Conservation (phyloP, 2,329 filamentous ascomycete genomes). For the Dactylonectria estremocensis region DNA sequence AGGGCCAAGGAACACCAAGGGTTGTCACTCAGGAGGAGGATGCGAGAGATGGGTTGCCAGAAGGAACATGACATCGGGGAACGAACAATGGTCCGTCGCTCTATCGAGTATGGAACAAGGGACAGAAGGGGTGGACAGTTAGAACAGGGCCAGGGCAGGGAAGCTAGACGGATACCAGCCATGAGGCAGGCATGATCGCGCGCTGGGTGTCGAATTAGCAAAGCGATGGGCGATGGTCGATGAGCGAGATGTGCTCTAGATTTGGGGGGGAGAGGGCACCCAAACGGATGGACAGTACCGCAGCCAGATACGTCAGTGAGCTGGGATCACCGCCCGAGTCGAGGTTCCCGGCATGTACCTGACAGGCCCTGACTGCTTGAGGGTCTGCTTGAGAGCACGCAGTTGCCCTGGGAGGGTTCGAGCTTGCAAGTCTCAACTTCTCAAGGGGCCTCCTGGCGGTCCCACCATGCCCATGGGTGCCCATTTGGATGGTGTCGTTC, state of each 20-base stretch:
- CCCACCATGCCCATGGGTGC: constrained; percentile 23
- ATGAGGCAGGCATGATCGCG: not conserved
- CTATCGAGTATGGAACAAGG: constrained; percentile 25
- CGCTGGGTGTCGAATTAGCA: constrained; percentile 7
- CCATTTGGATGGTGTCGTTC: constrained; percentile 19
- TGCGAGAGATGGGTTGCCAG: constrained; percentile 13
- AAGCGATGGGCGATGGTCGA: constrained; percentile 28
- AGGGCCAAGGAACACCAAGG: constrained; percentile 22
- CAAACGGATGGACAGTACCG: constrained; percentile 44
- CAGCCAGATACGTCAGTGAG: constrained; percentile 47
- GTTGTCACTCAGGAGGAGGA: not conserved
- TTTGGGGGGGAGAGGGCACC: constrained; percentile 40
- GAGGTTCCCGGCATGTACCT: constrained; percentile 30
- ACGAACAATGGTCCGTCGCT: constrained; percentile 8
- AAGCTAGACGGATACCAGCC: constrained; percentile 5
- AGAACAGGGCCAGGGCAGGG: not conserved
- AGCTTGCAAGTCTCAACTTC: constrained; percentile 18
- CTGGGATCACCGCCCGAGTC: constrained; percentile 35
- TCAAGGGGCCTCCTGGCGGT: constrained; percentile 21
- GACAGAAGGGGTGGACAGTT: constrained; percentile 8
- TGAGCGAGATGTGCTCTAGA: constrained; percentile 45
- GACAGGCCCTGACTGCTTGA: not conserved
- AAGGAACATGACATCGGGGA: constrained; percentile 14
- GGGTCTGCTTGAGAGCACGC: constrained; percentile 8
- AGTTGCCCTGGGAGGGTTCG: constrained; percentile 22